Evolutionary conservation across 1,284 basidiomycete genomes (phyloP).

Genomic region (Butyriboletus appendiculatus): DNA sequence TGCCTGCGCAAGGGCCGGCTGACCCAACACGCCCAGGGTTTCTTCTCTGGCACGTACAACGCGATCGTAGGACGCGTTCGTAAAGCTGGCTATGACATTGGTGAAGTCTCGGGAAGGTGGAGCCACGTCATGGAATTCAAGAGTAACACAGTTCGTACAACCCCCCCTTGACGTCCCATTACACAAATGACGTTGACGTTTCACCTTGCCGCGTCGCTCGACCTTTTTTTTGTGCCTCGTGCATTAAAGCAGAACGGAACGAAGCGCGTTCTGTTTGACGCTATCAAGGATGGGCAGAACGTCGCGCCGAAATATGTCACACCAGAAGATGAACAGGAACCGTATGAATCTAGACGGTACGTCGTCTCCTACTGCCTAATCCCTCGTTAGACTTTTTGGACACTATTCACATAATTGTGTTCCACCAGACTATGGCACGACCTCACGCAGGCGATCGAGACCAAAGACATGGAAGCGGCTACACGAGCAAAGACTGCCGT

Average conservation of each 20-base stretch:
- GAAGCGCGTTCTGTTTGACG: constrained; percentile 86
- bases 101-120: constrained; percentile 93
- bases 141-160: constrained; percentile 54
- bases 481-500: constrained; percentile 89
- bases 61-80: constrained; percentile 83
- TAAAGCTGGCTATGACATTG: constrained; percentile 66
- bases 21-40: constrained; percentile 60
- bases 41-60: constrained; percentile 97
- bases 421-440: constrained; percentile 74
- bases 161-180: background rate
- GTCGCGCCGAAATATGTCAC: constrained; percentile 82
- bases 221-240: too few relatives aligned
- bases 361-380: constrained; percentile 20
- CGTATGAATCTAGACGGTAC: constrained; percentile 85
- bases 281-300: constrained; percentile 67
- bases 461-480: constrained; percentile 92
- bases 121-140: constrained; percentile 90
- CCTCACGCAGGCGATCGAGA: constrained; percentile 85
- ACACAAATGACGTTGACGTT: background rate
- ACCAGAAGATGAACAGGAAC: constrained; percentile 87
- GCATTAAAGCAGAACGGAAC: constrained; percentile 52
- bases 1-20: background rate
- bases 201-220: background rate
- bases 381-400: background rate
- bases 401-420: background rate